Percentiles rank a stretch among this genome's conserved stretches.
Conservation (phyloP, 176 grass and related monocot species). For the Calamus simplicifolius region DNA sequence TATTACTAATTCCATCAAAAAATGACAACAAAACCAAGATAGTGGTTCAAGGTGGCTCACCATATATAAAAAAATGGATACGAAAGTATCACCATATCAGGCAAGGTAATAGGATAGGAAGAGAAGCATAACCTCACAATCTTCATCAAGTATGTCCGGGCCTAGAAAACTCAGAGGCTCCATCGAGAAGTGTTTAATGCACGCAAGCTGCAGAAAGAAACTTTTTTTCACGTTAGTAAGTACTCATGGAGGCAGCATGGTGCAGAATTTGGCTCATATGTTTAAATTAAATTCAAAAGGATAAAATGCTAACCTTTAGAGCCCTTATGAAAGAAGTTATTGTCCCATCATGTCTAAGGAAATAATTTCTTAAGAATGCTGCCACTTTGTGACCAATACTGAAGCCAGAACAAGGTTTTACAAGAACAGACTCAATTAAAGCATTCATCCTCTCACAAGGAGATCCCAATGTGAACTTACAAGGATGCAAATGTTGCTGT, state of each 20-base stretch:
- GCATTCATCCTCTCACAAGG: constrained; percentile 82
- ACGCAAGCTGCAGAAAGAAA: constrained; percentile 59
- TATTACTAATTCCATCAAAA: too few species aligned
- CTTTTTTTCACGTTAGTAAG: too few species aligned
- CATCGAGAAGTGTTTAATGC: constrained; percentile 73
- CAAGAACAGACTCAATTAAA: constrained; percentile 76
- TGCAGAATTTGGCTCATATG: constrained; percentile 2
- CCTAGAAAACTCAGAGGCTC: constrained; percentile 85
- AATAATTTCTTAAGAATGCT: constrained; percentile 84
- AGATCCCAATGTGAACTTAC: constrained; percentile 64
- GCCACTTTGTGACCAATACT: constrained; percentile 62
- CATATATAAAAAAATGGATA: background rate
- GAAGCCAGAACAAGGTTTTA: constrained; percentile 53
- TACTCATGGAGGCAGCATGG: background rate
- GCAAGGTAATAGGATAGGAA: constrained; percentile 5
- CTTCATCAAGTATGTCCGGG: constrained; percentile 49
- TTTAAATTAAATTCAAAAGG: constrained; percentile 9
- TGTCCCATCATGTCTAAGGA: constrained; percentile 79
- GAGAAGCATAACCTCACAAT: constrained; percentile 43
- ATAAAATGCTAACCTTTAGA: constrained; percentile 54
- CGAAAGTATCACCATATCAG: background rate
- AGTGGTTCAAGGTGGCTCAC: too few species aligned
- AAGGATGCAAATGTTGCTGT: constrained; percentile 66
- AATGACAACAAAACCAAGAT: too few species aligned
- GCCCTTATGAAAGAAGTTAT: constrained; percentile 89